phyloP scores from a whole-genome alignment of 2,329 filamentous ascomycete species.

The Aspergillus sp. region DNA sequence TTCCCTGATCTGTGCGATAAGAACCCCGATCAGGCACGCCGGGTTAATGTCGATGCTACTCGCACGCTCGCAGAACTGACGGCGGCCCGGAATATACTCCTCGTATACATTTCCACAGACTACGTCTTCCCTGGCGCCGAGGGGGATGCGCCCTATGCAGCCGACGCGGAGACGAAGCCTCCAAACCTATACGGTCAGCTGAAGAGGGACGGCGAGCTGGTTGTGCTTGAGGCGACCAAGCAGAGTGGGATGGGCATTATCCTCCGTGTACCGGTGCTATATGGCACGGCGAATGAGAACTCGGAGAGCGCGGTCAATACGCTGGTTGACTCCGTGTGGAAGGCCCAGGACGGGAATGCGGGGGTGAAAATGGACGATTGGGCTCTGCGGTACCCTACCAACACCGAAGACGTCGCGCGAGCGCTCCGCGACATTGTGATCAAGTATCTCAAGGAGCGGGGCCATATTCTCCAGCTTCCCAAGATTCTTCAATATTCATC shows the following conservation, averaged over 20 bases:
- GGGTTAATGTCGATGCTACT: conserved; percentile 73
- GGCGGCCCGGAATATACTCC: conserved; percentile 49
- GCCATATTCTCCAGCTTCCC: conserved; percentile 59
- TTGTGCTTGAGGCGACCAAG: conserved; percentile 62
- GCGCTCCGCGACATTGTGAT: conserved; percentile 72
- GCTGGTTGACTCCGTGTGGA: conserved; percentile 74
- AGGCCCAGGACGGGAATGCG: conserved; percentile 62
- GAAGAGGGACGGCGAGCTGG: conserved; percentile 70
- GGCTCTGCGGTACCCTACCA: conserved; percentile 80
- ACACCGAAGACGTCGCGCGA: conserved; percentile 80
- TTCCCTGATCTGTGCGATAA: conserved; percentile 83
- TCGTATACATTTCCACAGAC: conserved; percentile 69
- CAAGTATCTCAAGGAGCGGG: conserved; percentile 60
- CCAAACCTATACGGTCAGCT: conserved; percentile 78
- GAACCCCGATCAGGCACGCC: conserved; percentile 71
- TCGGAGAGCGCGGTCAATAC: conserved; percentile 81
- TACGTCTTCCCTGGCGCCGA: conserved; percentile 76
- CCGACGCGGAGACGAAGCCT: conserved; percentile 62
- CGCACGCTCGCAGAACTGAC: conserved; percentile 66
- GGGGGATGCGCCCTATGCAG: conserved; percentile 82
- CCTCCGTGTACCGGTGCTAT: conserved; percentile 79
- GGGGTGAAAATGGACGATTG: conserved; percentile 81
- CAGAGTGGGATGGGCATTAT: conserved; percentile 63
- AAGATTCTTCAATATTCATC: conserved; percentile 79
- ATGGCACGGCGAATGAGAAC: conserved; percentile 70